phyloP scores from a whole-genome alignment of 192 early-diverging fungal genomes.

The Dimargaris xerosporica region DNA sequence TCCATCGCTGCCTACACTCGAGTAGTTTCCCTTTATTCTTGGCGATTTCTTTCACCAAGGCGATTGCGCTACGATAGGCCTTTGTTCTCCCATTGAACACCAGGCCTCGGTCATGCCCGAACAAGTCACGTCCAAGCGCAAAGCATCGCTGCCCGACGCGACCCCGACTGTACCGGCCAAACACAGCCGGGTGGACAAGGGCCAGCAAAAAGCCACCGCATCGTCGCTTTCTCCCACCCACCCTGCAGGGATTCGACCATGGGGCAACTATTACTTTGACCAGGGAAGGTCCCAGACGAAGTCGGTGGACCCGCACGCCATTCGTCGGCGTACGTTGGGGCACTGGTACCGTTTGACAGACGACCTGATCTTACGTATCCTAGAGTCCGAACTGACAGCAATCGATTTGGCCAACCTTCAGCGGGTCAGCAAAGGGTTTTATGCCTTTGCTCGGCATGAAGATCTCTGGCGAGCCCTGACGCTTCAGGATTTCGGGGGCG shows the following conservation, averaged over 20 bases:
- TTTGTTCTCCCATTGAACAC: no score
- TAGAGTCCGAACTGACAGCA: conserved; percentile 19
- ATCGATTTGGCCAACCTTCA: conserved; percentile 24
- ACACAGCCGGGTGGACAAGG: no score
- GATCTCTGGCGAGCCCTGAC: conserved; percentile 41
- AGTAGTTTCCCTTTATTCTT: no score
- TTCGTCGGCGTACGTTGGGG: conserved; percentile 29
- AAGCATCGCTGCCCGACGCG: no score
- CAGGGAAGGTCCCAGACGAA: no score
- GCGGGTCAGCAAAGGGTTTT: conserved; percentile 30
- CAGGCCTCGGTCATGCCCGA: no score
- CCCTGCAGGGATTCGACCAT: conserved; percentile 39
- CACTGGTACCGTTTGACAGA: conserved; percentile 28
- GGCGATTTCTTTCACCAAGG: no score
- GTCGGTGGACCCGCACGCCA: conserved; percentile 1
- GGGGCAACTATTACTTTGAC: conserved; percentile 38
- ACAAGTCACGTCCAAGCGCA: no score
- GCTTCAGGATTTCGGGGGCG: conserved; percentile 33
- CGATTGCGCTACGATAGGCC: no score
- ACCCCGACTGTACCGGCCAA: no score
- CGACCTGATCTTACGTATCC: conserved; percentile 32
- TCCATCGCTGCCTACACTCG: no score
- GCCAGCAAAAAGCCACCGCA: no score
- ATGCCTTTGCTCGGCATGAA: conserved; percentile 34
- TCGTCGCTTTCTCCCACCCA: conserved; percentile 12